phyloP scores from a whole-genome alignment of 768 basidiomycete species.

The Russula sp. region DNA sequence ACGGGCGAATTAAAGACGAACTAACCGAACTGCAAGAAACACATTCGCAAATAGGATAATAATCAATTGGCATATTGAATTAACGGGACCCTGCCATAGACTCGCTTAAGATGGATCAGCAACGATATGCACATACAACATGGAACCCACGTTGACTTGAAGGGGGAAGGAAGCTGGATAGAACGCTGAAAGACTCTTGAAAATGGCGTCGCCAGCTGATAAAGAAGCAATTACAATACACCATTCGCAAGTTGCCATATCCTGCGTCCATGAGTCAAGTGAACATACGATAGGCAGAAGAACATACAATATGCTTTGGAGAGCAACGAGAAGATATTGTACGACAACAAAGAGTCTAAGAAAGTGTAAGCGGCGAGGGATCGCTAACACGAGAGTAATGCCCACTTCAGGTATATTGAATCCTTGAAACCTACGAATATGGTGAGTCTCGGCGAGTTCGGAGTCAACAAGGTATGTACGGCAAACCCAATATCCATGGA shows the following conservation, averaged over 20 bases:
- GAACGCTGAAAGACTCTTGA: neutral
- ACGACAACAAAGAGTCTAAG: neutral
- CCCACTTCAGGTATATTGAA: neutral
- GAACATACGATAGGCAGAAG: neutral
- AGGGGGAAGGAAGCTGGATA: neutral
- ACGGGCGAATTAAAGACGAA: neutral
- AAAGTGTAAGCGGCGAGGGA: neutral
- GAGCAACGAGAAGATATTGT: neutral
- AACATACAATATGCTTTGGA: conserved; percentile 1
- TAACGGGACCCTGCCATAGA: neutral
- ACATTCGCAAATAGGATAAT: neutral
- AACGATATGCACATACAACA: neutral
- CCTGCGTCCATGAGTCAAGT: neutral
- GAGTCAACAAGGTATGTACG: neutral
- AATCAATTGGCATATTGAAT: neutral
- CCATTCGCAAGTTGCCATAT: neutral
- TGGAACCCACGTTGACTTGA: neutral
- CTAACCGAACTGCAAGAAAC: conserved; percentile 2
- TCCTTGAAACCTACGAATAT: neutral
- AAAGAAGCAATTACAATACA: neutral
- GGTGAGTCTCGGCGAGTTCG: neutral
- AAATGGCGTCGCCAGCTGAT: neutral
- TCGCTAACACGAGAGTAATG: neutral
- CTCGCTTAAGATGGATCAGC: neutral
- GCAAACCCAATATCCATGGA: neutral